Conservation (phyloP, 2,329 filamentous ascomycete species). For the Geosmithia flava region DNA sequence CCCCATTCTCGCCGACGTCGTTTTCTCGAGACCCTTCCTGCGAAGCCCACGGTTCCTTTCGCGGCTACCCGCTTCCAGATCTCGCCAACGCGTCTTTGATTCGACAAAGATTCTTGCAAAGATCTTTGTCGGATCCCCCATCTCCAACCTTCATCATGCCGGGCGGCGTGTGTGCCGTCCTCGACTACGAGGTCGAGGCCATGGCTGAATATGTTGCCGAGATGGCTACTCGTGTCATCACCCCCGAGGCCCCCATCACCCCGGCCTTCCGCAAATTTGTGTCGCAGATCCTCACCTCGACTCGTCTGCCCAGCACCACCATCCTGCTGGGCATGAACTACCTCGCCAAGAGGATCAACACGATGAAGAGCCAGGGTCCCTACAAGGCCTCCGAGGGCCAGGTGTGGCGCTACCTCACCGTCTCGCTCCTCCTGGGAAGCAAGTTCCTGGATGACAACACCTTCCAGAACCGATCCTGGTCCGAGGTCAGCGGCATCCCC, state of each 20-base stretch:
- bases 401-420: slow-evolving; percentile 78
- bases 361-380: slow-evolving; percentile 44
- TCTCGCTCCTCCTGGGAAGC: slow-evolving; percentile 75
- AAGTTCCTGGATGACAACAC: slow-evolving; percentile 97
- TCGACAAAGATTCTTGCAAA: slow-evolving; percentile 22
- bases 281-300: slow-evolving; percentile 79
- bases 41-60: slow-evolving; percentile 3
- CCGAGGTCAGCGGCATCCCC: slow-evolving; percentile 82
- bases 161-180: slow-evolving; percentile 82
- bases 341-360: slow-evolving; percentile 69
- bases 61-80: not conserved
- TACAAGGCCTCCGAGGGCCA: slow-evolving; percentile 54
- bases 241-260: slow-evolving; percentile 41
- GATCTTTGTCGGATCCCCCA: slow-evolving; percentile 25
- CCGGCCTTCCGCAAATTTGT: slow-evolving; percentile 84
- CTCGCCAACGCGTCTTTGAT: slow-evolving; percentile 1
- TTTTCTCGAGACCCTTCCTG: not conserved
- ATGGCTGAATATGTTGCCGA: slow-evolving; percentile 94
- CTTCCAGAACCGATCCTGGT: slow-evolving; percentile 95
- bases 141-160: slow-evolving; percentile 37
- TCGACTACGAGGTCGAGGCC: slow-evolving; percentile 92
- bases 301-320: slow-evolving; percentile 78
- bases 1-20: slow-evolving; percentile 5
- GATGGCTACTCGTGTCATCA: slow-evolving; percentile 56
- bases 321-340: slow-evolving; percentile 88